Conservation (phyloP, 768 basidiomycete species). For the Mycena galericulata region DNA sequence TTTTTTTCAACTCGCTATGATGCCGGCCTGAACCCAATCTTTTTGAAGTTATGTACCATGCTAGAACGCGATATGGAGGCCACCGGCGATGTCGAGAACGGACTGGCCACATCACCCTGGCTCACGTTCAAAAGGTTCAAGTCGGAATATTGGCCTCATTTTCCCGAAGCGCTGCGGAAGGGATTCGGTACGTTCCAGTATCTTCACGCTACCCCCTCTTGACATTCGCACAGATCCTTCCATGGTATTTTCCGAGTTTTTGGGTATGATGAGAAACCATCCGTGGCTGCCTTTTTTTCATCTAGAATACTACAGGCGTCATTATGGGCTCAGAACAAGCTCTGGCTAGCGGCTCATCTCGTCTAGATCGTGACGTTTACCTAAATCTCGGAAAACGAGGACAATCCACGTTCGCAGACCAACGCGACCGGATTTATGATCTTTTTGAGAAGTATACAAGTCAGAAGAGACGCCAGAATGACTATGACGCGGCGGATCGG, state of each 20-base stretch:
- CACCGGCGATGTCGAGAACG: neutral
- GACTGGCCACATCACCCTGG: neutral
- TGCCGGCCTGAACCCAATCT: neutral
- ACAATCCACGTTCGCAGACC: constrained; percentile 66
- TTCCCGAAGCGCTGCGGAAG: constrained; percentile 62
- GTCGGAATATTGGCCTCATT: constrained; percentile 39
- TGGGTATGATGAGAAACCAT: constrained; percentile 61
- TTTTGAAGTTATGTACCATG: constrained; percentile 18
- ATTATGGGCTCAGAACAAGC: constrained; percentile 76
- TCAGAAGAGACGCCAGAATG: constrained; percentile 54
- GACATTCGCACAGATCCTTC: constrained; percentile 59
- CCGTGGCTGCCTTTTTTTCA: neutral
- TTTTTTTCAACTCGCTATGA: neutral
- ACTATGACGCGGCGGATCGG: constrained; percentile 74
- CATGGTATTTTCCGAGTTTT: constrained; percentile 73
- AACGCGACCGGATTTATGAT: constrained; percentile 61
- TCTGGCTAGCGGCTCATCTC: constrained; percentile 46
- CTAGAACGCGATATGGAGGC: constrained; percentile 28
- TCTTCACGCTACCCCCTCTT: neutral
- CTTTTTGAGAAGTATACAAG: constrained; percentile 67
- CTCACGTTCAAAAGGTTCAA: constrained; percentile 31
- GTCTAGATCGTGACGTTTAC: constrained; percentile 60
- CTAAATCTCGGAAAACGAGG: constrained; percentile 60
- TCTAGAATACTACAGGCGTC: constrained; percentile 54
- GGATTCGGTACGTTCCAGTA: constrained; percentile 56